These are phyloP conservation scores for Pseudogymnoascus sp. DNA, from an alignment of 2,329 filamentous ascomycete species.

Conservation along the genomic window DNA sequence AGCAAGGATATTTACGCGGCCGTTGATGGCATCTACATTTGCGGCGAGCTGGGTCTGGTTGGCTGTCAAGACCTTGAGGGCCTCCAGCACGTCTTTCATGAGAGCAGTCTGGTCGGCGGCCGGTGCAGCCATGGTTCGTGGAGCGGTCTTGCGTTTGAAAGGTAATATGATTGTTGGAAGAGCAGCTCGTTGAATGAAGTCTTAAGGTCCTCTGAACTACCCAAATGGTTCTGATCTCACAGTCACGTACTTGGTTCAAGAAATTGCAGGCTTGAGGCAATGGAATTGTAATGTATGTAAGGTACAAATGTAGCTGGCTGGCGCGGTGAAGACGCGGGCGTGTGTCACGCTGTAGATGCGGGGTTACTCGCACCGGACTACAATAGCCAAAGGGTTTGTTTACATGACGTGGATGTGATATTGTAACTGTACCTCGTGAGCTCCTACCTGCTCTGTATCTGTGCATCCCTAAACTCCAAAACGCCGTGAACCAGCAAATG, in stretches of 20 bases:
- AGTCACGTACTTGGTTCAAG: neutral
- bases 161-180: conserved; percentile 10
- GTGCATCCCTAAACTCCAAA: neutral
- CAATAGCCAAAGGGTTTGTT: neutral
- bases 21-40: conserved; percentile 51
- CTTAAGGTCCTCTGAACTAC: neutral
- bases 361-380: neutral
- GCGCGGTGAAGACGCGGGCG: neutral
- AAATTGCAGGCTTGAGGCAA: neutral
- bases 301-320: neutral
- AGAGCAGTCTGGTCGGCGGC: conserved; percentile 25
- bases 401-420: neutral
- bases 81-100: conserved; percentile 47
- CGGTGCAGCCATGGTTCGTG: conserved; percentile 19
- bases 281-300: neutral
- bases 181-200: neutral
- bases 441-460: neutral
- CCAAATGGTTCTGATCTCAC: neutral
- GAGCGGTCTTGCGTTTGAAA: neutral
- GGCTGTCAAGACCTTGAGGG: conserved; percentile 45
- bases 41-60: conserved; percentile 48
- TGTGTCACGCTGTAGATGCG: neutral
- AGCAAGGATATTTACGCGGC: conserved; percentile 51
- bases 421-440: neutral
- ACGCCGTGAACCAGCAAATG: neutral